Evolutionary conservation across 306 rosid genomes (phyloP), one percentile per base, ranked within the genome.

Genomic region (Quercus alba): DNA sequence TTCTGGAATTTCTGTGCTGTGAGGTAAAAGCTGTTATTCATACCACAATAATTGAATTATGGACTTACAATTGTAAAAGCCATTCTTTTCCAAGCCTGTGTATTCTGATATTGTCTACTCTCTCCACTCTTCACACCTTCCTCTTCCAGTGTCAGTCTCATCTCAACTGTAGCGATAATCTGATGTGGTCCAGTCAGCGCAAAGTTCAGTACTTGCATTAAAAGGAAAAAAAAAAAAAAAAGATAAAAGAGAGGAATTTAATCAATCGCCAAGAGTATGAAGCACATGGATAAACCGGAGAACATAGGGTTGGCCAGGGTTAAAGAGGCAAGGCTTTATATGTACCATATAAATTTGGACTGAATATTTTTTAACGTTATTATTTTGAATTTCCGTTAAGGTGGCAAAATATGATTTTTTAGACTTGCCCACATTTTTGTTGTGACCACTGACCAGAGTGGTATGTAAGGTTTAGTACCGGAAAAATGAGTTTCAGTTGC

Each of bases 1-100:
- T 81, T 90, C 97, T 2, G 92, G 90, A 41, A 84, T 90, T 85
- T 81, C 90, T 9, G 82, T 93, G 59, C 75, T 31, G 67, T 87
- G 75, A 93, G 81, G 76, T 74, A 73, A 63, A 83, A 57, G 54
- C 44, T 54, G 61, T 20, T 28, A 10, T 30, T 15, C 4, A 17
- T 35, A 18, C 19, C 23, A 1, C 18, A 1, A 14, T 26, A 3
- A 17, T 17, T 66, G 25, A 12, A 62, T 62, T 25, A 15, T 1
- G 68, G 41, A 25, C 68, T 61, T 25, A 33, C 17, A 17, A 17
- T 31, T 30, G 31, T 35, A 35, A 66, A 31, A 30, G 31, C 19
- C 41, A 31, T 33, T 15, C 49, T 31, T 30, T 30, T 31, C 41
- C 70, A 63, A 63, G 70, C 41, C 30, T 1, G 4, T 59, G 25